These are phyloP conservation scores for Clausena lansium DNA, from an alignment of 345 rosid species.

Conservation along the genomic window DNA sequence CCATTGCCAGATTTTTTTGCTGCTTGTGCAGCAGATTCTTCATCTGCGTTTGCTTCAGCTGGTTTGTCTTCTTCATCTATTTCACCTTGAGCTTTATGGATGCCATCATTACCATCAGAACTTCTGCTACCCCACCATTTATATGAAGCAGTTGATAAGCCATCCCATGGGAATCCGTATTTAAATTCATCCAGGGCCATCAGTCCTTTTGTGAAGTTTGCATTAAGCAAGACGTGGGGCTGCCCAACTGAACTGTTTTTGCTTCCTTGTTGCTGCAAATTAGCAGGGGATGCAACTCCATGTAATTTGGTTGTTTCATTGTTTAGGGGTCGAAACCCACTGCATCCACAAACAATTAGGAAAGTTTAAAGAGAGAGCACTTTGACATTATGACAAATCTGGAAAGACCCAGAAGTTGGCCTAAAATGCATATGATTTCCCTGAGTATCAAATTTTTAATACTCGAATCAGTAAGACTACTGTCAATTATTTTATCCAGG, in stretches of 20 bases:
- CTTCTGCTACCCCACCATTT: constrained; percentile 72
- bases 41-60: constrained; percentile 20
- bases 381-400: neutral
- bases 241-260: constrained; percentile 23
- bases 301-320: constrained; percentile 27
- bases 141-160: constrained; percentile 45
- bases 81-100: constrained; percentile 23
- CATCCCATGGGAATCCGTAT: constrained; percentile 64
- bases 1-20: constrained; percentile 29
- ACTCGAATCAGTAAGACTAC: neutral
- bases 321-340: constrained; percentile 31
- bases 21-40: neutral
- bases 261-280: constrained; percentile 37
- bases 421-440: neutral
- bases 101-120: constrained; percentile 18
- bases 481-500: neutral
- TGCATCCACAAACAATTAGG: constrained; percentile 9
- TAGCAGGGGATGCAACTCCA: constrained; percentile 20
- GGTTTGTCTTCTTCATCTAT: constrained; percentile 26
- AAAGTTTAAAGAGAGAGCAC: neutral
- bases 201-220: constrained; percentile 33
- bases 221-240: constrained; percentile 18
- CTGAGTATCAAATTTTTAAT: neutral
- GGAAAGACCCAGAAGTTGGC: neutral
- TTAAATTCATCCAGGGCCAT: constrained; percentile 58